Base-by-base conservation (phyloP, 805 yeast species). In the Metschnikowia henanensis region DNA sequence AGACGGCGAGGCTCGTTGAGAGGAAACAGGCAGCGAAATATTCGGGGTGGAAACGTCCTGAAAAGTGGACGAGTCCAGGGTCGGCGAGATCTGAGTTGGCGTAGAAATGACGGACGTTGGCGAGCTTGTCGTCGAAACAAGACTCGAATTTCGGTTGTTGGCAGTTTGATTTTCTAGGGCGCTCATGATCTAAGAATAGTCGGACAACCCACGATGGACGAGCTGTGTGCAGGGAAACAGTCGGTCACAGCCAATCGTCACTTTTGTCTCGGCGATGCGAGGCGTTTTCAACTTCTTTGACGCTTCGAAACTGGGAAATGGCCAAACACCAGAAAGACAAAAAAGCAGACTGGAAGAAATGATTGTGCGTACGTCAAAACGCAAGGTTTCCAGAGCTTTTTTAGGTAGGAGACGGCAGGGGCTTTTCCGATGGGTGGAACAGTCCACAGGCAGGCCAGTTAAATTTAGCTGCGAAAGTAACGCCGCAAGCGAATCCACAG, bases 111-210 rank as follows among this genome's bases (percentile, higher is more conserved):
- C 28, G 26, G 39, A 29, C 8, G 7, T 16, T 9, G 32, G 15
- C 8, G 37, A 25, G 22, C 38, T 22, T 25, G 5, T 17, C 16
- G 38, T 15, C 7, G 21, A 9, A 20, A 17, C 19, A 13, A 29
- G 39, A 33, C 32, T 36, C 17, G 39, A 13, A 10, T 31, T 17
- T 31, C 34, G 12, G 39, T 18, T 29, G 23, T 16, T 38, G 35
- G 12, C 30, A 13, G 30, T 16, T 22, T 28, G 35, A n/a, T 25
- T 38, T 29, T 26, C 25, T 29, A 32, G 42, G 1, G 32, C 16
- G 26, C 42, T 39, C 42, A 39, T 39, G 37, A 8, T 32, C 37
- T 32, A 32, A 17, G 37, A 39, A 39, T 39, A 39, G 37, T 21
- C 26, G 21, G 20, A 17, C 34, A 21, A 21, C 21, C 21, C 31